Conservation (phyloP, 1,284 basidiomycete species). For the Schizophyllum amplum region DNA sequence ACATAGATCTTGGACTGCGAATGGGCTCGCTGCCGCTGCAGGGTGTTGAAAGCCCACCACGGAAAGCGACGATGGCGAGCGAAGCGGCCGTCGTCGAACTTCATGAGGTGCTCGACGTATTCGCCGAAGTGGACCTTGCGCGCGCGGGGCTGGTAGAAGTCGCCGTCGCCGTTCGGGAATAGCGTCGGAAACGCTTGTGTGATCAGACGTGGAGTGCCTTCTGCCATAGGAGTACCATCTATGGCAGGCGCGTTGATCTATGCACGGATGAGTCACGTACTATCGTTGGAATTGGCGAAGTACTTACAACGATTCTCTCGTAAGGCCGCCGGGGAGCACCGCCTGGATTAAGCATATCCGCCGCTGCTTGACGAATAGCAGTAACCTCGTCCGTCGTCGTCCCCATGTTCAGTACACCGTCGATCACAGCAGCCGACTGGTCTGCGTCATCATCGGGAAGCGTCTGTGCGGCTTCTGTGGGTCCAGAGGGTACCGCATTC, state of each 20-base stretch:
- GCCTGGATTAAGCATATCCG: conserved; percentile 6
- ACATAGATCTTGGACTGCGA: conserved; percentile 13
- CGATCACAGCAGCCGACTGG: not conserved
- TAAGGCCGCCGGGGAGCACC: no score
- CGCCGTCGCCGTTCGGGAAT: conserved; percentile 13
- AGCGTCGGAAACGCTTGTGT: conserved; percentile 15
- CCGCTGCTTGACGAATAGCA: not conserved
- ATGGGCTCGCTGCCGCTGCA: conserved; percentile 9
- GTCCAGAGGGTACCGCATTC: conserved; percentile 8
- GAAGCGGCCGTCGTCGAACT: conserved; percentile 14
- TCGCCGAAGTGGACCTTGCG: conserved; percentile 11
- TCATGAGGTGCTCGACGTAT: conserved; percentile 11
- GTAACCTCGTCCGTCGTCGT: not conserved
- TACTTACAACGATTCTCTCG: no score
- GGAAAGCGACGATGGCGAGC: conserved; percentile 14
- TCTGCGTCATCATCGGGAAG: not conserved
- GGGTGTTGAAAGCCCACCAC: conserved; percentile 16
- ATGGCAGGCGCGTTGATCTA: conserved; percentile 10
- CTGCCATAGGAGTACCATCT: conserved; percentile 4
- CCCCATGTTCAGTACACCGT: no score
- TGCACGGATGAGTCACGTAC: conserved; percentile 1
- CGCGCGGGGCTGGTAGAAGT: conserved; percentile 9
- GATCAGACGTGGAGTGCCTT: conserved; percentile 13
- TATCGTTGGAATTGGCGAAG: conserved; percentile 9
- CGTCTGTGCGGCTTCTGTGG: conserved; percentile 8